Base-by-base conservation (phyloP, 805 yeast genomes). In the Saccharomycopsis capsularis region DNA sequence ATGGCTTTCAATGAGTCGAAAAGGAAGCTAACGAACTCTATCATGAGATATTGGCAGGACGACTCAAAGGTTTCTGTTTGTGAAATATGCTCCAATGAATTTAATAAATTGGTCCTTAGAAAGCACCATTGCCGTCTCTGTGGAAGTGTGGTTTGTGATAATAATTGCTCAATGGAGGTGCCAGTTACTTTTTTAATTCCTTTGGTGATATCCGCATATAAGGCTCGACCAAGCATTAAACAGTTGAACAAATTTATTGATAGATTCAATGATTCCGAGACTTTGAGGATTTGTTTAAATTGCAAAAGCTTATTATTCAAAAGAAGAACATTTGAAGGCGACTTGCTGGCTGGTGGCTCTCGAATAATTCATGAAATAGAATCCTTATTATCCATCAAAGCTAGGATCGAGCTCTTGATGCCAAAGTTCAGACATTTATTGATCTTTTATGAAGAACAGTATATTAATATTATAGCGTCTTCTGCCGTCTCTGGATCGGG, bases 121-220 rank as follows among this genome's bases (percentile, higher is more conserved):
- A 86, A 83, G 55, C 98, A 93, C 61, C 99, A 91, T 62, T 93
- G 99, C 63, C 68, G 98, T 34, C 63, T 89, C 23, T 91, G 99
- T 68, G 98, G 98, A 0, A 60, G 64, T 24, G 77, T 85, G 1
- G 86, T 88, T 0, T 91, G 97, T 66, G 95, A 83, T 23, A 82
- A 81, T 55, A 57, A 63, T 45, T 91, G 99, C 62, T 88, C 96
- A 0, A 77, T 80, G 60, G 78, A 79, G 48, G 81, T 87, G 0
- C 86, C 86, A 0, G 56, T 82, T 1, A 61, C 13, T 13, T 41
- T 52, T 9, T 38, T 39, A 18, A 9, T 18, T 5, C 42, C 29
- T 5, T 39, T 39, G n/a, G 9, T 22, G 6, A 5, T 22, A 7
- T 6, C 18, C 19, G n/a, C n/a, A n/a, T n/a, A n/a, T n/a, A n/a